Conservation (phyloP, 2,329 filamentous ascomycete species). For the Parafenestella ontariensis region DNA sequence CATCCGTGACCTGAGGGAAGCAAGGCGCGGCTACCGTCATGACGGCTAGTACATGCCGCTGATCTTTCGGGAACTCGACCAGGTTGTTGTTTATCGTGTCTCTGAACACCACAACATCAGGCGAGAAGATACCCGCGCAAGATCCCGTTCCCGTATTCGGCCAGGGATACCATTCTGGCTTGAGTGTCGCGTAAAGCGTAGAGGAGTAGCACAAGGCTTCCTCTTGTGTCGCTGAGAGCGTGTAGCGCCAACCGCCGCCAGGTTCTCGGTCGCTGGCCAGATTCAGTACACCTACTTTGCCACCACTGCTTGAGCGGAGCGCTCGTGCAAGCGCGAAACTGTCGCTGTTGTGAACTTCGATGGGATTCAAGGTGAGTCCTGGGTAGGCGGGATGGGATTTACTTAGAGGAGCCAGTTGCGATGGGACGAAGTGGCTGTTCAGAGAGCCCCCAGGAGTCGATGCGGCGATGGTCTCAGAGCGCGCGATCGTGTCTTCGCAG, state of each 20-base stretch:
- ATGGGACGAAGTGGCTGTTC: constrained; percentile 20
- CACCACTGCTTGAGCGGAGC: constrained; percentile 1
- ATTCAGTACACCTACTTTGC: constrained; percentile 27
- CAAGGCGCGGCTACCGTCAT: constrained; percentile 31
- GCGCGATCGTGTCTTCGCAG: constrained; percentile 30
- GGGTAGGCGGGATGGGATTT: constrained; percentile 9
- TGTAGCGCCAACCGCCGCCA: constrained; percentile 32
- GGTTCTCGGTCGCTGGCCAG: constrained; percentile 27
- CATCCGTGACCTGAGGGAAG: constrained; percentile 10
- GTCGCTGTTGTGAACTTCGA: constrained; percentile 26
- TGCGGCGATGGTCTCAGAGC: constrained; percentile 15
- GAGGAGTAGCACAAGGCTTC: constrained; percentile 34
- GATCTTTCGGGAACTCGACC: constrained; percentile 12
- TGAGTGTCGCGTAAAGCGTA: constrained; percentile 24
- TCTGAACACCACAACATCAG: constrained; percentile 26
- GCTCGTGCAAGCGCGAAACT: constrained; percentile 25
- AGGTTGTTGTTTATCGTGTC: constrained; percentile 26
- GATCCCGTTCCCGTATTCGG: constrained; percentile 26
- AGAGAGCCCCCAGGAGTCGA: constrained; percentile 21
- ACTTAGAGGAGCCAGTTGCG: constrained; percentile 20
- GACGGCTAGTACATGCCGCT: constrained; percentile 21
- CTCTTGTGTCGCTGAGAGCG: constrained; percentile 28
- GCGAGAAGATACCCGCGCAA: constrained; percentile 27
- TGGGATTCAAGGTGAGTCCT: constrained; percentile 10
- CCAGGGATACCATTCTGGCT: constrained; percentile 33